Evolutionary conservation across 1,284 basidiomycete genomes (phyloP).

Genomic region (Testicularia cyperi): DNA sequence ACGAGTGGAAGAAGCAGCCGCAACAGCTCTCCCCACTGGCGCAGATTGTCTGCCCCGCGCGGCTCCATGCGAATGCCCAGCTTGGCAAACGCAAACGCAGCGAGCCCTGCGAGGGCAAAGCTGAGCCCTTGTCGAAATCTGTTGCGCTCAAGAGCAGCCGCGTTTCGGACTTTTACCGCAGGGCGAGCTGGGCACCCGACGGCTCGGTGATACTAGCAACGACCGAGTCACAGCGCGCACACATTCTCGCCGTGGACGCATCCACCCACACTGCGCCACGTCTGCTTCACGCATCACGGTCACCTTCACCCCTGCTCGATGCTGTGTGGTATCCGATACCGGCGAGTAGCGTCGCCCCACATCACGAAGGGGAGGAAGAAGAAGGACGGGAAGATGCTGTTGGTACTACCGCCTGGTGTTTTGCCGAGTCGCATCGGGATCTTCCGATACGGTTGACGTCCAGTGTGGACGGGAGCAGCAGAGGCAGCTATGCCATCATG

Average conservation of each 20-base stretch:
- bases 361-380: not conserved
- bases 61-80: too few species aligned
- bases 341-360: conserved; percentile 1
- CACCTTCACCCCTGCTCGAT: conserved; percentile 41
- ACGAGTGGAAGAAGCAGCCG: not conserved
- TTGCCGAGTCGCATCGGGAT: conserved; percentile 36
- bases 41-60: too few species aligned
- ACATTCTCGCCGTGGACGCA: too few species aligned
- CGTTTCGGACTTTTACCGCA: conserved; percentile 29
- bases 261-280: too few species aligned
- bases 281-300: conserved; percentile 3
- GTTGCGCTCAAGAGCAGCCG: too few species aligned
- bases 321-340: conserved; percentile 44
- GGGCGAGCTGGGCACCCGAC: conserved; percentile 39
- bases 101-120: too few species aligned
- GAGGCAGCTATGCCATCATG: conserved; percentile 48
- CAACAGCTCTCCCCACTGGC: not conserved
- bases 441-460: conserved; percentile 39
- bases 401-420: conserved; percentile 35
- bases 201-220: conserved; percentile 35
- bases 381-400: not conserved
- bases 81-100: too few species aligned
- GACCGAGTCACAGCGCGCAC: conserved; percentile 35
- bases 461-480: conserved; percentile 13
- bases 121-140: too few species aligned